Evolutionary conservation across 495 filamentous ascomycete species (phyloP).

Genomic region (Penicillium macrosclerotiorum): DNA sequence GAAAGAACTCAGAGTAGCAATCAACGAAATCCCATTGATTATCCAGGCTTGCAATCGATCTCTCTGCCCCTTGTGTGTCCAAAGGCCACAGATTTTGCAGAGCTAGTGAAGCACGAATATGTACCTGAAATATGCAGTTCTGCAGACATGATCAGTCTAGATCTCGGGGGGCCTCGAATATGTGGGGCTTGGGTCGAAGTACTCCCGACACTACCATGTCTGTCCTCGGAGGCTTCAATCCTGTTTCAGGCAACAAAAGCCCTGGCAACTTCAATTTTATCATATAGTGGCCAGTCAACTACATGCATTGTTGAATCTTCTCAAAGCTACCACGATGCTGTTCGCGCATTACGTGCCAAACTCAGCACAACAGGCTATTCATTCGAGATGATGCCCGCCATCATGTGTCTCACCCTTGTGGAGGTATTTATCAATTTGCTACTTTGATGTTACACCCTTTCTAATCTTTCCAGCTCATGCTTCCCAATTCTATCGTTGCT

Average conservation of each 20-base stretch:
- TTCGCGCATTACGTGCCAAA: slow-evolving; percentile 21
- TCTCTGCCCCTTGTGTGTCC: not conserved
- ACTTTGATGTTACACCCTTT: not conserved
- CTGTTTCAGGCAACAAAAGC: slow-evolving; percentile 28
- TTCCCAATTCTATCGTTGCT: slow-evolving; percentile 21
- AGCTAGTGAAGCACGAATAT: slow-evolving; percentile 10
- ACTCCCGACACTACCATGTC: slow-evolving; percentile 23
- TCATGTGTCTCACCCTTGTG: slow-evolving; percentile 35
- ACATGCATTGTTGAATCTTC: slow-evolving; percentile 9
- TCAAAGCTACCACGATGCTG: slow-evolving; percentile 23
- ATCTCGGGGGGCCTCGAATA: slow-evolving; percentile 24
- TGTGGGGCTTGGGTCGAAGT: slow-evolving; percentile 41
- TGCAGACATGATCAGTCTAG: not conserved
- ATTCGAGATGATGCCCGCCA: slow-evolving; percentile 23
- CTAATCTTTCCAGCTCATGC: slow-evolving; percentile 20
- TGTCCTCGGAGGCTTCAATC: slow-evolving; percentile 1
- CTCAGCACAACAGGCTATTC: slow-evolving; percentile 13
- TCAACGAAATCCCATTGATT: not conserved
- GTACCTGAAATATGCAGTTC: slow-evolving; percentile 9
- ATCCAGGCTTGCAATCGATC: not conserved
- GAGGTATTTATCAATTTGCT: not conserved
- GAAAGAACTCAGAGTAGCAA: not conserved
- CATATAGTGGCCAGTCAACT: slow-evolving; percentile 1
- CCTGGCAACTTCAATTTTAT: slow-evolving; percentile 24
- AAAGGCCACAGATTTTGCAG: not conserved